A percentile compares a stretch with the other conserved stretches of the same genome.
Evolutionary conservation across 1,139 yeast species (phyloP).

Genomic region (Lodderomyces beijingensis): DNA sequence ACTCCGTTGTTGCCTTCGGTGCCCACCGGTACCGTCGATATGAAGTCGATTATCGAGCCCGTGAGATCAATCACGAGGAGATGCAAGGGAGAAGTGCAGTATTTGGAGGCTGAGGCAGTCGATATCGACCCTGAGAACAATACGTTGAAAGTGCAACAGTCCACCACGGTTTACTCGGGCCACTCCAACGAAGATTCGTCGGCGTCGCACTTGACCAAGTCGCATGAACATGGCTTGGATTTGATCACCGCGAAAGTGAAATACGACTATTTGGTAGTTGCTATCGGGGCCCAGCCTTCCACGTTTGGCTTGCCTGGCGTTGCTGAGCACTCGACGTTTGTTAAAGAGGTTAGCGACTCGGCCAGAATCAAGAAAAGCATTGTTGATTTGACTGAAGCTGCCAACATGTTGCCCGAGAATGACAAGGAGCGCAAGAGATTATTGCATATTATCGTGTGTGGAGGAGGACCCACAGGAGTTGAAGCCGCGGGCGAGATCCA

Average conservation of each 20-base stretch:
- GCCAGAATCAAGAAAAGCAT: conserved; percentile 68
- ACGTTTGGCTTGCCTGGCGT: conserved; percentile 94
- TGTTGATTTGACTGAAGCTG: conserved; percentile 78
- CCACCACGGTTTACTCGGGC: conserved; percentile 48
- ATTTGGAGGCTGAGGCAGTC: conserved; percentile 87
- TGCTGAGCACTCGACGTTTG: conserved; percentile 74
- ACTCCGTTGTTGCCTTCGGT: conserved; percentile 90
- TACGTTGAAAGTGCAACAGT: conserved; percentile 20
- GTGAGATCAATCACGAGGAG: conserved; percentile 64
- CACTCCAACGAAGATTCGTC: conserved; percentile 48
- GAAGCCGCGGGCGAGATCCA: conserved; percentile 93
- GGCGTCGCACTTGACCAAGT: conserved; percentile 19
- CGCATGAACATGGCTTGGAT: conserved; percentile 43
- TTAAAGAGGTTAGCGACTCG: conserved; percentile 83
- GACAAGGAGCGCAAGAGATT: conserved; percentile 77
- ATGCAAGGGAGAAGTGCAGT: conserved; percentile 71
- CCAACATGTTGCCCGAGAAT: conserved; percentile 65
- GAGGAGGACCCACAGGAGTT: conserved; percentile 97
- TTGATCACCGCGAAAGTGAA: conserved; percentile 45
- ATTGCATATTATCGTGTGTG: conserved; percentile 80
- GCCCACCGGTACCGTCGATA: conserved; percentile 88
- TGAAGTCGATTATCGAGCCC: conserved; percentile 85
- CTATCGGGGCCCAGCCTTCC: conserved; percentile 88
- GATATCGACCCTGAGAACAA: conserved; percentile 58
- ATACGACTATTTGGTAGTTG: conserved; percentile 79